Base-by-base conservation (phyloP, 371 early-diverging fungal genomes). In the Mortierella sp. region DNA sequence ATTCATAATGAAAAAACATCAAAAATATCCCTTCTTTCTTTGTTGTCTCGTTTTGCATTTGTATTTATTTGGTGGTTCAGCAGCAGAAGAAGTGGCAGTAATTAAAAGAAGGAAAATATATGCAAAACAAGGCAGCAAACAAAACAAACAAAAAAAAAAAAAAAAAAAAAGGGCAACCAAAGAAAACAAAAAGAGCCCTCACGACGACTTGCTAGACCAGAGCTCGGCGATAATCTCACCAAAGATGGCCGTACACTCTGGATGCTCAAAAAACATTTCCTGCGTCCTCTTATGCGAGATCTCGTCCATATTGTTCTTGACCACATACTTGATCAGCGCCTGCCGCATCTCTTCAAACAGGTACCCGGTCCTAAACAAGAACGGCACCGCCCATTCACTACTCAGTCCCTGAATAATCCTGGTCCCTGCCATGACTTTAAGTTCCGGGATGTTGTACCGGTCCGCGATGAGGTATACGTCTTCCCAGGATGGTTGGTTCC, bases 361-460 rank as follows among this genome's bases (percentile, higher is more conserved):
- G 59, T 79, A 76, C 0, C 73, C 83, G 4, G 83, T 82, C 28
- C 83, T 54, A 74, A 79, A 82, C 76, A 82, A 79, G 53, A 82
- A 82, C 8, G 70, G 53, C 3, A 82, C 72, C 24, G 74, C 83
- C 83, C 83, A 82, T 2, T 10, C 24, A 28, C 70, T 24, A 13
- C 67, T n/a, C 59, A 82, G 55, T 51, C 74, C 76, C 5, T 24
- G 19, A 2, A 76, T 37, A 16, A 82, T 79, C 43, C 61, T 72
- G 19, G 50, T 19, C 0, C 51, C 76, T 1, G 79, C 83, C 34
- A 78, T 72, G 19, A 21, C 55, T 46, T 76, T 57, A 55, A 82
- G 69, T 3, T 64, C 70, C 1, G 70, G 34, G 14, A 82, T 46
- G 21, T 76, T 67, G 64, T 82, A 82, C 14, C 77, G 76, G 46